A percentile compares a stretch with the other conserved stretches of the same genome.
Conservation (phyloP, 2,329 filamentous ascomycete genomes). For the Trichoderma sp. region DNA sequence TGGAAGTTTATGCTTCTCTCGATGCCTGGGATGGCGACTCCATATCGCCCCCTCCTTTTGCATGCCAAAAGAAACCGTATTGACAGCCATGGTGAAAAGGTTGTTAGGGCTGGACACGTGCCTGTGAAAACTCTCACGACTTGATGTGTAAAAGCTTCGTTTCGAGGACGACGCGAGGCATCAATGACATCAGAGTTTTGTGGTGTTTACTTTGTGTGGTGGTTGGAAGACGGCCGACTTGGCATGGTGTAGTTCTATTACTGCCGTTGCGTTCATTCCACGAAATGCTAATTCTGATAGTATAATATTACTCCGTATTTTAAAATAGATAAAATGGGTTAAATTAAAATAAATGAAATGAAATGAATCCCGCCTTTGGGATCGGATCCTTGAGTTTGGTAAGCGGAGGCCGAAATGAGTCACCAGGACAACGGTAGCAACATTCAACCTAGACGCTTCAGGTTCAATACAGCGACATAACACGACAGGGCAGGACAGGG, state of each 20-base stretch:
- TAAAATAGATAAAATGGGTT: no score
- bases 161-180: not conserved
- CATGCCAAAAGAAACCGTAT: not conserved
- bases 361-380: not conserved
- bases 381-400: not conserved
- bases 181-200: constrained; percentile 6
- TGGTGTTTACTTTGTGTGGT: no score
- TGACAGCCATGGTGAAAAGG: not conserved
- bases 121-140: not conserved
- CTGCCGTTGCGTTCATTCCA: not conserved
- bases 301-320: not conserved
- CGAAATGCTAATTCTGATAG: not conserved
- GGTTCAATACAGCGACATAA: not conserved
- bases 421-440: not conserved
- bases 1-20: not conserved
- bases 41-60: no score
- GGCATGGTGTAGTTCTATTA: not conserved
- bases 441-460: not conserved
- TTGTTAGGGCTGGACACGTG: not conserved
- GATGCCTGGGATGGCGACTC: no score
- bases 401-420: not conserved
- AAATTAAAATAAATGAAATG: not conserved
- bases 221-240: not conserved
- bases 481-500: not conserved
- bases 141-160: not conserved